Evolutionary conservation across 1,284 basidiomycete species (phyloP).

Genomic region (Tetrapyrgos nigripes): DNA sequence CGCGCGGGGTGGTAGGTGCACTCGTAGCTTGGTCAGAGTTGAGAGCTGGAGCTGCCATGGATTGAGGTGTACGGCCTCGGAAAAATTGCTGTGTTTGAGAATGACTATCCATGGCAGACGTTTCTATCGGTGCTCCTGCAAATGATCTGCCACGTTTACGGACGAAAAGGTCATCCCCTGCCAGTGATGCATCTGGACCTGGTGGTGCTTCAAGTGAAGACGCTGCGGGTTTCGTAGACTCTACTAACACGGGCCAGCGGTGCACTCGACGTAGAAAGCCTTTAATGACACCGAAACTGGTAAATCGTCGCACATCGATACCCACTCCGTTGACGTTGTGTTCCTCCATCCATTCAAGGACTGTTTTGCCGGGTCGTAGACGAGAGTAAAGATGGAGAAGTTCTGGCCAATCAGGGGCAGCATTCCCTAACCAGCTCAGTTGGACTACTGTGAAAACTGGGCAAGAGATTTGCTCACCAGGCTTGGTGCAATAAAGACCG

Average conservation of each 20-base stretch:
- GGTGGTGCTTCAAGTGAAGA: not conserved
- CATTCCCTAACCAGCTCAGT: constrained; percentile 44
- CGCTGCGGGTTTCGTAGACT: not conserved
- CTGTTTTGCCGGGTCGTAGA: constrained; percentile 84
- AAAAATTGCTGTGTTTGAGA: constrained; percentile 29
- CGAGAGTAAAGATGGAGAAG: constrained; percentile 88
- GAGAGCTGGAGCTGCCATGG: constrained; percentile 24
- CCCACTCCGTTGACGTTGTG: constrained; percentile 75
- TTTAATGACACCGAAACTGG: constrained; percentile 99
- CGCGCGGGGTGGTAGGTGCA: constrained; percentile 24
- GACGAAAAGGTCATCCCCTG: too few species aligned
- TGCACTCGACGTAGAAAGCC: constrained; percentile 93
- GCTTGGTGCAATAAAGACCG: constrained; percentile 85
- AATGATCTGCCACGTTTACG: constrained; percentile 47
- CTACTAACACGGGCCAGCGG: constrained; percentile 86
- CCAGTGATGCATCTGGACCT: constrained; percentile 15
- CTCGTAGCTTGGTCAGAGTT: constrained; percentile 34
- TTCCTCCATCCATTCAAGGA: constrained; percentile 90
- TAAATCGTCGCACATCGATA: constrained; percentile 92
- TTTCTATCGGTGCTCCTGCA: constrained; percentile 22
- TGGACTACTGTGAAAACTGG: not conserved
- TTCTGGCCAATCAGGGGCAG: constrained; percentile 81
- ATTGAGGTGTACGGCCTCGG: constrained; percentile 39
- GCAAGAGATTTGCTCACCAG: constrained; percentile 49
- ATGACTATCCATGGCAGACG: constrained; percentile 22